Conservation (phyloP, 2,329 filamentous ascomycete species). For the Hypoxylon sp. region DNA sequence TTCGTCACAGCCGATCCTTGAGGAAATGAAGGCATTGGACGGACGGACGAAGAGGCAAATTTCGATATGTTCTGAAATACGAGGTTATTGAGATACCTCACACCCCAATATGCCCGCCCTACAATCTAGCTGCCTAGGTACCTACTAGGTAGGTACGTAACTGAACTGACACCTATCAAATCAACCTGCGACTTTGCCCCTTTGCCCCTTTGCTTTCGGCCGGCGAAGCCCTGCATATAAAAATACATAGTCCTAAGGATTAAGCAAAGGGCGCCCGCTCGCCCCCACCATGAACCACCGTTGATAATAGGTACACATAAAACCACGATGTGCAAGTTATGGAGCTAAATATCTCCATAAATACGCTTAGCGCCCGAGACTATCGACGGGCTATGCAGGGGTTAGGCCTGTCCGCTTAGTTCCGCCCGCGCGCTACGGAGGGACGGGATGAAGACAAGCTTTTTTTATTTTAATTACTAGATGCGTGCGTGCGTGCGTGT, state of each 20-base stretch:
- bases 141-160: not conserved
- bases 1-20: conserved; percentile 15
- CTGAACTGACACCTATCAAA: not conserved
- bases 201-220: conserved; percentile 3
- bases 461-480: conserved; percentile 1
- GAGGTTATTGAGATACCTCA: conserved; percentile 4
- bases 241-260: conserved; percentile 16
- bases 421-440: conserved; percentile 32
- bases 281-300: not conserved
- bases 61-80: conserved; percentile 14
- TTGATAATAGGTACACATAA: conserved; percentile 8
- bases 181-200: not conserved
- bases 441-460: conserved; percentile 26
- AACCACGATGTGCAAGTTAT: not conserved
- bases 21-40: conserved; percentile 2
- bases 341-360: conserved; percentile 6
- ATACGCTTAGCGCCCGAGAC: conserved; percentile 35
- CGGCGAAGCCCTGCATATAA: not conserved
- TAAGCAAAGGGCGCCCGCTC: not conserved
- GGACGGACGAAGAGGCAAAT: not conserved
- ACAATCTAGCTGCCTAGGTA: no score
- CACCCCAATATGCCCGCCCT: no score
- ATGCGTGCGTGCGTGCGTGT: not conserved
- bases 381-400: conserved; percentile 40
- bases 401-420: conserved; percentile 27